Evolutionary conservation across 129 eudicot species (phyloP), one percentile per base, ranked within the genome.

Genomic region (Flaveria brownii): DNA sequence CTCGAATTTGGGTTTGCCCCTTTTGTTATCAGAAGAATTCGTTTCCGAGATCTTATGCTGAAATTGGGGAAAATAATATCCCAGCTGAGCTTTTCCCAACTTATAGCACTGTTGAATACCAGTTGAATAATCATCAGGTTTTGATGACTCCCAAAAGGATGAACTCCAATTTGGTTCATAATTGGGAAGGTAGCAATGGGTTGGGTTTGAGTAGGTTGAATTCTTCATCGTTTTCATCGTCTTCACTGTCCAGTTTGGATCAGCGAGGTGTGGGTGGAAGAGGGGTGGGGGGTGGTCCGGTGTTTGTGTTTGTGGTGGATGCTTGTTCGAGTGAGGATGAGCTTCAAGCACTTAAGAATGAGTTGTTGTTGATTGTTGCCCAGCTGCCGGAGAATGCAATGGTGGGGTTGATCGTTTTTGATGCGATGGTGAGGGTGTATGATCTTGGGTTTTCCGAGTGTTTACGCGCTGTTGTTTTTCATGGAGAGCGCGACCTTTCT

Each of bases 51-150:
- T 86, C 96, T 1, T 91, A 95, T 30, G 73, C 84, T 8, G 90
- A 79, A 14, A 86, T 95, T 36, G 92, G 94, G 4, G 99, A 91
- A 52, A 85, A 91, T 75, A 91, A 86, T 76, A 88, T 95, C 4
- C 99, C 99, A 0, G 97, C 99, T 25, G 99, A 91, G 86, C 93
- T 95, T 30, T 95, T 89, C 18, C 99, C 99, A 2, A 91, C 99
- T 51, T 90, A 95, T 62, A 85, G 96, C 70, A 85, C 96, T 39
- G 97, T 95, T 2, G 99, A 95, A 46, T 95, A 95, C 60, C 90
- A 87, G 54, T 77, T 88, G 30, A 89, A 36, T 36, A 36, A 87
- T 42, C 84, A 83, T 22, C 86, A 57, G 75, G 73, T 72, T 10
- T 50, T 78, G 79, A 57, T 77, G 71, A 72, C 55, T 36, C 41